These are phyloP conservation scores for Zoysia japonica DNA, from an alignment of 176 grass and related monocot species.

Conservation along the genomic window DNA sequence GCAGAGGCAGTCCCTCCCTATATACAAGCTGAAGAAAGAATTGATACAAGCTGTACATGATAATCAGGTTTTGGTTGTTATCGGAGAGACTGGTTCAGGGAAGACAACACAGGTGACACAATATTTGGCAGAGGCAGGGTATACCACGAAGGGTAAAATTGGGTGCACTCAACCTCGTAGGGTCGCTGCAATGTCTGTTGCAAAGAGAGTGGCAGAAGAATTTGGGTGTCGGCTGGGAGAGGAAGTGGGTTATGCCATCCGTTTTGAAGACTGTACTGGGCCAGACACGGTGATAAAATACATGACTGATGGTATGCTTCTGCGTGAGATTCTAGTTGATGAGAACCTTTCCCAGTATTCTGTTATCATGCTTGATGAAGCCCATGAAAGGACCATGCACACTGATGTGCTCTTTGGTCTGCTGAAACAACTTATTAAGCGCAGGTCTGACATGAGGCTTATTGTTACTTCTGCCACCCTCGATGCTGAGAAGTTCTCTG, in stretches of 20 bases:
- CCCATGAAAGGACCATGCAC: constrained; percentile 92
- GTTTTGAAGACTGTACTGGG: constrained; percentile 91
- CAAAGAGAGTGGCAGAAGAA: constrained; percentile 93
- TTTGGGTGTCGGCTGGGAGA: constrained; percentile 90
- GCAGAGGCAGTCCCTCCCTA: constrained; percentile 90
- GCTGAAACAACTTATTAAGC: constrained; percentile 86
- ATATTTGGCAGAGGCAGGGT: constrained; percentile 88
- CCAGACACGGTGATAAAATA: constrained; percentile 96
- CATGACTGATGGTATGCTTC: constrained; percentile 98
- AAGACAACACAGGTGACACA: constrained; percentile 96
- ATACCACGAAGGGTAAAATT: constrained; percentile 93
- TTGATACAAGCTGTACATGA: constrained; percentile 92
- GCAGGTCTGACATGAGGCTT: constrained; percentile 82
- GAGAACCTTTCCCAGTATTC: constrained; percentile 90
- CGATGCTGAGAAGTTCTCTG: constrained; percentile 98
- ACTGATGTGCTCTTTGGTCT: constrained; percentile 94
- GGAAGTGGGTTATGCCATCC: constrained; percentile 93
- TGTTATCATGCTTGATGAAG: constrained; percentile 96
- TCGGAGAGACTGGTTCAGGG: constrained; percentile 94
- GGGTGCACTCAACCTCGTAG: constrained; percentile 92
- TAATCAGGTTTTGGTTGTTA: constrained; percentile 94
- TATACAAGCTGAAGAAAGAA: constrained; percentile 93
- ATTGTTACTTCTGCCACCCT: constrained; percentile 96
- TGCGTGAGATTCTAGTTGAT: constrained; percentile 94
- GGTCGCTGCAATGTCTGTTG: constrained; percentile 94